phyloP scores from a whole-genome alignment of 257 asterid genomes.

The Solanum appendiculatum region DNA sequence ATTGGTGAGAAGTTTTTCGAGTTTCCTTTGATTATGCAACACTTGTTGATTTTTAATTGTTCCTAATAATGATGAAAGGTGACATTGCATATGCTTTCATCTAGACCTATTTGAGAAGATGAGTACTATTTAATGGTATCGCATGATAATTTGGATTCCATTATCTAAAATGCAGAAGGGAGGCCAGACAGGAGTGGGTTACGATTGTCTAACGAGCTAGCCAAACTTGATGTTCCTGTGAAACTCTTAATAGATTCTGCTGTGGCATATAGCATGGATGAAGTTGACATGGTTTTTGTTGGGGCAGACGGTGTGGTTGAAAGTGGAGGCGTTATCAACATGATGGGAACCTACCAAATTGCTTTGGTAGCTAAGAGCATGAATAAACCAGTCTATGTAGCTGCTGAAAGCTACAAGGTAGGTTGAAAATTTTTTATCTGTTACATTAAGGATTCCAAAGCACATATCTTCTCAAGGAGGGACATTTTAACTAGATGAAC shows the following conservation, averaged over 20 bases:
- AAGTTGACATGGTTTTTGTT: slow-evolving; percentile 87
- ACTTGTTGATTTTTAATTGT: neutral
- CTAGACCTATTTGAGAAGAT: neutral
- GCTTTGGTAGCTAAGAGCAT: slow-evolving; percentile 93
- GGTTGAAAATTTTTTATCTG: neutral
- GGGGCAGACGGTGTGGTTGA: slow-evolving; percentile 98
- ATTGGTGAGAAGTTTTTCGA: neutral
- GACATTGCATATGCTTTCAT: neutral
- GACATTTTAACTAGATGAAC: neutral
- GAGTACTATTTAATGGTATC: neutral
- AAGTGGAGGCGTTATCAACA: slow-evolving; percentile 92
- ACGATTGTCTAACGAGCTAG: slow-evolving; percentile 71
- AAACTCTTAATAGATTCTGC: slow-evolving; percentile 94
- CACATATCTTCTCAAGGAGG: neutral
- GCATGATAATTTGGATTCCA: neutral
- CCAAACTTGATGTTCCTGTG: slow-evolving; percentile 84
- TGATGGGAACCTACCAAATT: slow-evolving; percentile 98
- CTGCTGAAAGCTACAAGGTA: slow-evolving; percentile 97
- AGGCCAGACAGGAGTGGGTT: slow-evolving; percentile 88
- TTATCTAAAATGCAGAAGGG: slow-evolving; percentile 61
- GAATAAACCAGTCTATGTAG: slow-evolving; percentile 91
- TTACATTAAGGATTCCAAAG: neutral
- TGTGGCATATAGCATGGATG: slow-evolving; percentile 92
- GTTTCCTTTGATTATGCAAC: neutral
- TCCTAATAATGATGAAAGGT: neutral